Base-by-base conservation (phyloP, 2,329 filamentous ascomycete genomes). In the Ciborinia camelliae region DNA sequence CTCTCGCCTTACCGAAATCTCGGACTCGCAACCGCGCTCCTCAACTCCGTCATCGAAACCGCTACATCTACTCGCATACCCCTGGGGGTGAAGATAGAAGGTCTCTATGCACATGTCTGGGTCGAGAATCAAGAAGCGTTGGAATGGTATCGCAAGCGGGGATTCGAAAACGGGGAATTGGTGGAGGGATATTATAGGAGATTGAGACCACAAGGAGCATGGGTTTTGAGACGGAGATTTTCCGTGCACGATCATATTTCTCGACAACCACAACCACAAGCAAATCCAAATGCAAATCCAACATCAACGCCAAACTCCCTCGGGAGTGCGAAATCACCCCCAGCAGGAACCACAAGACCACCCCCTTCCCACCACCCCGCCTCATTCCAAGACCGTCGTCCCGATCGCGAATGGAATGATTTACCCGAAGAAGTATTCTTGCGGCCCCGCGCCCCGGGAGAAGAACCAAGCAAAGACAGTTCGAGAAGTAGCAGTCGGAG, bases 51-150 rank as follows among this genome's bases (percentile, higher is more conserved):
- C 5, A 71, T 75, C 20, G 30, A 39, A 32, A n/a, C 32, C 14
- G 61, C 61, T 30, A 63, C 61, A 47, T 45, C 47, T 20, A 12
- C 50, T 43, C 60, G 39, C 26, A 43, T 62, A 20, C 60, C 60
- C 2, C 2, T 55, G 3, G 67, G 68, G 6, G 20, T 72, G 4
- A 68, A 60, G 72, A 79, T 75, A 60, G 71, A 71, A 55, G 79
- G 79, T 51, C 77, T 87, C 20, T 88, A 85, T 68, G 87, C 87
- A 5, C 87, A 90, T 73, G 87, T 89, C 20, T 90, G 87, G 87
- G 86, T 86, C 14, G 81, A 86, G 66, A 89, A 88, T 73, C 80
- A 82, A 2, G 86, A 88, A 26, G 87, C 82, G 0, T 75, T 89
- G 67, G 78, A 78, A 65, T 90, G 87, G 86, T 90, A 90, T 75